Conservation (phyloP, 75 land plant species). For the Cupressus sempervirens region DNA sequence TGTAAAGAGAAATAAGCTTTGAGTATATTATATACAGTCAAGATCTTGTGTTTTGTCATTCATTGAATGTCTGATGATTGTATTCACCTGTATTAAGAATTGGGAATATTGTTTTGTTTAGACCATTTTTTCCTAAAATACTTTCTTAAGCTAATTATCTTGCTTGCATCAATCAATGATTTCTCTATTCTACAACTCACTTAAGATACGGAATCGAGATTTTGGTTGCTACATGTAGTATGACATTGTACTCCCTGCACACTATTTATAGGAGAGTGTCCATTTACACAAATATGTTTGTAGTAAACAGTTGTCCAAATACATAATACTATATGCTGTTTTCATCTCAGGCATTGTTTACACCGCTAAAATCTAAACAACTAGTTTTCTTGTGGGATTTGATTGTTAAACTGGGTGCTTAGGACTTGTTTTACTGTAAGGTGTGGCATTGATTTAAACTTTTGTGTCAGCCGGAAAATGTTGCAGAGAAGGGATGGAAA, state of each 20-base stretch:
- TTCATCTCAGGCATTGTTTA: not conserved
- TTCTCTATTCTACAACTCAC: not conserved
- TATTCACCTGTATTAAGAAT: not conserved
- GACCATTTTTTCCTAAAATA: not conserved
- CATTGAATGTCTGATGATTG: not conserved
- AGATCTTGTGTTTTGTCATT: not conserved
- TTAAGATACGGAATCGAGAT: not conserved
- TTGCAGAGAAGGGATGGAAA: slow-evolving; percentile 67
- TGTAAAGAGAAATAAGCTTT: not conserved
- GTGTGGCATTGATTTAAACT: not conserved
- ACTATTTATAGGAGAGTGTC: not conserved
- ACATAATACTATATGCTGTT: not conserved
- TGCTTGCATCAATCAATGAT: not conserved
- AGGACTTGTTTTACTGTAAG: not conserved
- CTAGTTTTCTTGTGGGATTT: not conserved
- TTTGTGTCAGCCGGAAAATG: slow-evolving; percentile 47
- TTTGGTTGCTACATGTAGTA: not conserved
- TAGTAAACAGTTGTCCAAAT: not conserved
- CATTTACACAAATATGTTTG: not conserved
- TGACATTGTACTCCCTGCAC: not conserved
- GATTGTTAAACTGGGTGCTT: not conserved
- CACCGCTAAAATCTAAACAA: not conserved
- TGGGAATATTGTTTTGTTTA: not conserved
- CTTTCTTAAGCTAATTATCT: not conserved
- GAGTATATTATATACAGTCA: not conserved